A percentile compares a stretch with the other conserved stretches of the same genome.
Conservation (phyloP, 495 filamentous ascomycete species). For the Hyaloscypha finlandica region DNA sequence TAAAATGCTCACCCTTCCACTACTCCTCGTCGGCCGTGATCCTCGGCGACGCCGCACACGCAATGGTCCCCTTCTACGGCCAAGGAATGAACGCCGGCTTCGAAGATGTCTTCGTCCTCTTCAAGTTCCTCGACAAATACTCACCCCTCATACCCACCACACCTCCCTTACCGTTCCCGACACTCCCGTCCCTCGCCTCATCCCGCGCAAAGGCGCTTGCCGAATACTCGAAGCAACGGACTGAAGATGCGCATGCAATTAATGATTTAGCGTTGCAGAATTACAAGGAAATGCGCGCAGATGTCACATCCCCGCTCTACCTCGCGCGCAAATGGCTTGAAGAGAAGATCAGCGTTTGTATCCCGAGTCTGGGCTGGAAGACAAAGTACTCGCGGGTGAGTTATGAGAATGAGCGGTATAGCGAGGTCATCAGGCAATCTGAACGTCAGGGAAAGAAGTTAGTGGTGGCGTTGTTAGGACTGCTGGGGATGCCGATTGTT, state of each 20-base stretch:
- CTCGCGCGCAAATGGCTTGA: slow-evolving; percentile 80
- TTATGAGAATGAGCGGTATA: slow-evolving; percentile 90
- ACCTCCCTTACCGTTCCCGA: no score
- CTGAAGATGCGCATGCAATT: slow-evolving; percentile 81
- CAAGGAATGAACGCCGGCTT: slow-evolving; percentile 89
- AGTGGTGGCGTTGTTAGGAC: not conserved
- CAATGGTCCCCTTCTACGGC: slow-evolving; percentile 95
- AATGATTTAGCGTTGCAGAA: slow-evolving; percentile 91
- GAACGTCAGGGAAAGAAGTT: slow-evolving; percentile 64
- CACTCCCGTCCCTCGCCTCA: slow-evolving; percentile 31
- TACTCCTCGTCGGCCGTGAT: slow-evolving; percentile 77
- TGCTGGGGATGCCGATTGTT: not conserved
- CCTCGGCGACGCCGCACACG: slow-evolving; percentile 92
- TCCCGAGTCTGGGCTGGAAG: slow-evolving; percentile 78
- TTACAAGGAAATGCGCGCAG: slow-evolving; percentile 88
- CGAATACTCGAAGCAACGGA: slow-evolving; percentile 71
- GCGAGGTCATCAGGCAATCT: slow-evolving; percentile 70
- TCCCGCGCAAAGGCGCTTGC: slow-evolving; percentile 62
- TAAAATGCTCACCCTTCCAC: slow-evolving; percentile 90
- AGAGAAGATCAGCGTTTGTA: slow-evolving; percentile 73
- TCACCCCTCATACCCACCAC: not conserved
- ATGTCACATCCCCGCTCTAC: slow-evolving; percentile 75
- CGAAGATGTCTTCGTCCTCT: slow-evolving; percentile 80
- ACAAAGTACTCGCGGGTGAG: slow-evolving; percentile 94
- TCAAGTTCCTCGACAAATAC: slow-evolving; percentile 70